Conservation (phyloP, 202 grass and related monocot species). For the Schoenoplectus tabernaemontani region DNA sequence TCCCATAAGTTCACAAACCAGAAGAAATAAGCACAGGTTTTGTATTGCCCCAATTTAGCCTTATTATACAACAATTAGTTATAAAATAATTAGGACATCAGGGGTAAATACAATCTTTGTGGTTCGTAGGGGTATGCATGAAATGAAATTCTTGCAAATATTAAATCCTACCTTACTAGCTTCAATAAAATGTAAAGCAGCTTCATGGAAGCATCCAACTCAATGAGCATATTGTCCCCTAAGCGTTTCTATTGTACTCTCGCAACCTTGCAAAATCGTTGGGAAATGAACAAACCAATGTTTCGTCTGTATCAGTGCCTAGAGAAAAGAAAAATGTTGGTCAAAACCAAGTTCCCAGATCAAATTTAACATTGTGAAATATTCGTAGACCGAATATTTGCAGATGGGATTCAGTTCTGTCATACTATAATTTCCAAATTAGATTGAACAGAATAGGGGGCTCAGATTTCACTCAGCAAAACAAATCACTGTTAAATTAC, state of each 20-base stretch:
- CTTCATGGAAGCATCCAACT: slow-evolving; percentile 91
- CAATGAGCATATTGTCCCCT: slow-evolving; percentile 98
- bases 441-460: not conserved
- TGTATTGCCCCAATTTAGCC: too few relatives aligned
- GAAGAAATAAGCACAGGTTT: too few relatives aligned
- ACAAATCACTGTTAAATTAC: not conserved
- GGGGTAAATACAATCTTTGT: not conserved
- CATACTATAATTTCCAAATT: not conserved
- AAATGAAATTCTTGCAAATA: not conserved
- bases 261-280: slow-evolving; percentile 74
- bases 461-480: not conserved
- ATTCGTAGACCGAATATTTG: not conserved
- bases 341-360: not conserved
- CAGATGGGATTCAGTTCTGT: not conserved
- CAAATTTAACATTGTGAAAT: not conserved
- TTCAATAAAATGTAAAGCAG: slow-evolving; percentile 84
- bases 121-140: not conserved
- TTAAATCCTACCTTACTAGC: slow-evolving; percentile 47
- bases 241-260: slow-evolving; percentile 85
- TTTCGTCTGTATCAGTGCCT: slow-evolving; percentile 91
- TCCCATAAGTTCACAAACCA: too few relatives aligned
- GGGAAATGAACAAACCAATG: slow-evolving; percentile 81
- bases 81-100: too few relatives aligned
- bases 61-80: too few relatives aligned
- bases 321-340: slow-evolving; percentile 12